A percentile compares a stretch with the other conserved stretches of the same genome.
phyloP scores from a whole-genome alignment of 2,329 filamentous ascomycete genomes.

The Colletotrichum cordylinicola region DNA sequence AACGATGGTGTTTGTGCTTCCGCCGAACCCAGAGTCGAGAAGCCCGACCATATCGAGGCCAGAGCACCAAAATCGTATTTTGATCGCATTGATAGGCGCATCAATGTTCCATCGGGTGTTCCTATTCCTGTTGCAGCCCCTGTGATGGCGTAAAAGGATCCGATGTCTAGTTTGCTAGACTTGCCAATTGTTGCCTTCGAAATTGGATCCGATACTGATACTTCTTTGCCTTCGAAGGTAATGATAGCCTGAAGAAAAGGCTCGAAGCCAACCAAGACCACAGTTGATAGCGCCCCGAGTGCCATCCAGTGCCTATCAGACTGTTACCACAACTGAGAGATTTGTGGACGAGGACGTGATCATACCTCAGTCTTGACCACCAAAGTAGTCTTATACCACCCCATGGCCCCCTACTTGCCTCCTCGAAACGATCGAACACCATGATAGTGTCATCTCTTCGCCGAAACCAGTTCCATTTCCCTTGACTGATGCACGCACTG shows the following conservation, averaged over 20 bases:
- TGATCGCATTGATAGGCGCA: background rate
- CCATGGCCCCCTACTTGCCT: background rate
- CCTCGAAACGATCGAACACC: background rate
- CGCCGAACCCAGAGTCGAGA: background rate
- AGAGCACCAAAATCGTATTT: background rate
- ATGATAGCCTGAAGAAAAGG: background rate
- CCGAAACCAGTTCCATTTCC: conserved; percentile 1
- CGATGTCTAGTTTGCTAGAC: background rate
- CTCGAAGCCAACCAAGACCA: background rate
- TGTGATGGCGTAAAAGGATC: background rate
- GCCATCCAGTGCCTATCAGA: background rate
- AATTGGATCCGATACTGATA: background rate
- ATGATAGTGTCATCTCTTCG: background rate
- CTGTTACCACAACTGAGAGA: background rate
- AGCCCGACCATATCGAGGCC: background rate
- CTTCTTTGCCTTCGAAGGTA: background rate
- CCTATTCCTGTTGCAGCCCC: background rate
- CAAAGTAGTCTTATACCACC: background rate
- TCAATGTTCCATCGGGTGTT: background rate
- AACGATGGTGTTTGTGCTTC: background rate
- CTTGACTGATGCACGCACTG: background rate
- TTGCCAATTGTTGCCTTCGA: background rate
- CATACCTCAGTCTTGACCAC: background rate
- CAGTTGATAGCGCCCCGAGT: background rate
- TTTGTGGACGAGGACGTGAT: background rate